A percentile compares a stretch with the other conserved stretches of the same genome.
phyloP scores from a whole-genome alignment of 148 eudicot genomes.

The Heliamphora exappendiculata region DNA sequence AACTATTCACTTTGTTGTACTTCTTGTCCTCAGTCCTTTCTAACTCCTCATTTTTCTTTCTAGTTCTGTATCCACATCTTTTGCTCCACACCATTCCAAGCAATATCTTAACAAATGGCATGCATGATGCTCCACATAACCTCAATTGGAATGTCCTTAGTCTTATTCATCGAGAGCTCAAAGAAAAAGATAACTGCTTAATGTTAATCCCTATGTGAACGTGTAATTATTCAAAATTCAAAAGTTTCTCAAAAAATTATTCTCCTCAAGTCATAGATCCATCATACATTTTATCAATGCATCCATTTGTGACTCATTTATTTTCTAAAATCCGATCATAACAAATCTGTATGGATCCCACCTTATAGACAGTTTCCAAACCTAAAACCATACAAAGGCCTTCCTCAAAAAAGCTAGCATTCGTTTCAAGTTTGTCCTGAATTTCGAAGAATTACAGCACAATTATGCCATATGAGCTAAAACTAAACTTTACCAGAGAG shows the following conservation, averaged over 20 bases:
- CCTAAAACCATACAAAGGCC: too few relatives aligned
- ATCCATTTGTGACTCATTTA: not conserved
- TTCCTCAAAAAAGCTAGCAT: too few relatives aligned
- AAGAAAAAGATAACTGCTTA: not conserved
- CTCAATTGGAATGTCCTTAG: not conserved
- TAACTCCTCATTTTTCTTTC: too few relatives aligned
- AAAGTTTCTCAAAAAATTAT: not conserved
- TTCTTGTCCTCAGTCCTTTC: too few relatives aligned
- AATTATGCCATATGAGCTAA: too few relatives aligned
- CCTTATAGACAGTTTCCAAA: not conserved
- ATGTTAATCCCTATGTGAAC: not conserved
- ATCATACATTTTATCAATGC: not conserved
- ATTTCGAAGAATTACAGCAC: too few relatives aligned
- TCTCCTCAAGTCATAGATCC: not conserved
- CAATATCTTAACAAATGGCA: too few relatives aligned
- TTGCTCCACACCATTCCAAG: too few relatives aligned
- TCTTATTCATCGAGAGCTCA: not conserved
- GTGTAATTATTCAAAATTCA: not conserved
- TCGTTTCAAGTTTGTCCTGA: too few relatives aligned
- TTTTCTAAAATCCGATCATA: not conserved
- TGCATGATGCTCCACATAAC: too few relatives aligned
- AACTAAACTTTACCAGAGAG: not conserved
- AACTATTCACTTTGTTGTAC: too few relatives aligned
- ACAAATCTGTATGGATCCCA: not conserved
- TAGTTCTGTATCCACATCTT: too few relatives aligned